A percentile compares a stretch with the other conserved stretches of the same genome.
Evolutionary conservation across 768 basidiomycete genomes (phyloP).

Genomic region (Lanmaoa rubissima): DNA sequence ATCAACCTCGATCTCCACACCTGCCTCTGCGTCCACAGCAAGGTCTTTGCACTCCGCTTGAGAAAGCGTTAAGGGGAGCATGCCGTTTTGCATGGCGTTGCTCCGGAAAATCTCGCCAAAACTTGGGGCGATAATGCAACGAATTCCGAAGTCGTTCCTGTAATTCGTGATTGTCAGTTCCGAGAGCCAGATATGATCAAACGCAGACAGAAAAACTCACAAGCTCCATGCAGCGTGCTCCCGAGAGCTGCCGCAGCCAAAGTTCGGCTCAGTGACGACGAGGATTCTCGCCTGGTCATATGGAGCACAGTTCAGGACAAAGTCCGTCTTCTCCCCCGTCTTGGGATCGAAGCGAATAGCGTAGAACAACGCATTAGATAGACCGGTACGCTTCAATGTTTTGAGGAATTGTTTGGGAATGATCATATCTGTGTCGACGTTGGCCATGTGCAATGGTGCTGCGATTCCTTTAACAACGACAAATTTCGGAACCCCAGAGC

Average conservation of each 20-base stretch:
- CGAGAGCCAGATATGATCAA: not conserved
- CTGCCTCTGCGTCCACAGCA: conserved; percentile 72
- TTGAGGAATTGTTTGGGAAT: conserved; percentile 95
- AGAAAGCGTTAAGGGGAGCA: conserved; percentile 77
- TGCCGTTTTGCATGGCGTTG: conserved; percentile 92
- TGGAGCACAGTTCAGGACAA: conserved; percentile 78
- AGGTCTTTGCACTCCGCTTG: conserved; percentile 68
- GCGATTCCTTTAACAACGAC: conserved; percentile 69
- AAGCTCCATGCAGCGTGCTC: conserved; percentile 90
- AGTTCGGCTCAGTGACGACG: conserved; percentile 84
- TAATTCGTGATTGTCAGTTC: conserved; percentile 1
- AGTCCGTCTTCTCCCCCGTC: conserved; percentile 79
- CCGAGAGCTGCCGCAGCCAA: conserved; percentile 87
- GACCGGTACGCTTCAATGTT: conserved; percentile 85
- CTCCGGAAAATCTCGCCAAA: conserved; percentile 90
- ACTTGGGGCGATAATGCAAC: conserved; percentile 82
- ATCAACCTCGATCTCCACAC: conserved; percentile 78
- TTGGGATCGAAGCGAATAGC: conserved; percentile 75
- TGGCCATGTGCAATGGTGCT: conserved; percentile 77
- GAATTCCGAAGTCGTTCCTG: conserved; percentile 88
- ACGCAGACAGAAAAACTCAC: conserved; percentile 41
- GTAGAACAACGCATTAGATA: conserved; percentile 81
- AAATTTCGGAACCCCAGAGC: conserved; percentile 60
- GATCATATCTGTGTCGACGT: conserved; percentile 92
- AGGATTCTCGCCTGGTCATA: conserved; percentile 76